Conservation (phyloP, 805 yeast genomes). For the Pichia gijzeniarum region DNA sequence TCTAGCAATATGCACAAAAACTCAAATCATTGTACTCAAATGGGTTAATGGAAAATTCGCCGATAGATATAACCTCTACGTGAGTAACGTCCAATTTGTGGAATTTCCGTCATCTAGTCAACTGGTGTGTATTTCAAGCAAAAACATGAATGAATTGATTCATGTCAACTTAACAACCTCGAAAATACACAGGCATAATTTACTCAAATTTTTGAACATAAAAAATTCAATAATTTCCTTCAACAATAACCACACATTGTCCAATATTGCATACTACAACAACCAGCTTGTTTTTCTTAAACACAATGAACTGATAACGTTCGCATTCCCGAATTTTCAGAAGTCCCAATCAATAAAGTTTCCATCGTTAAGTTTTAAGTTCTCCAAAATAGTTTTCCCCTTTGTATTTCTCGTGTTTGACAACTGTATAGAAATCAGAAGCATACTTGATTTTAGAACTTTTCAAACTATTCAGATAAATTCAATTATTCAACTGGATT, state of each 20-base stretch:
- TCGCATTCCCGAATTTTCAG: constrained; percentile 12
- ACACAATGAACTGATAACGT: constrained; percentile 20
- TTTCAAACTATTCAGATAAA: constrained; percentile 26
- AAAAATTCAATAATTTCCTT: constrained; percentile 3
- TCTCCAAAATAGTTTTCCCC: constrained; percentile 33
- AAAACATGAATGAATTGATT: constrained; percentile 11
- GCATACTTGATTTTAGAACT: constrained; percentile 30
- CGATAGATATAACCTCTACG: constrained; percentile 11
- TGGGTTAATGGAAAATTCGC: constrained; percentile 7
- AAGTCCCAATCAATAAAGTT: too few species aligned
- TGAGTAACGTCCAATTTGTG: constrained; percentile 6
- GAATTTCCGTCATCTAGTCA: constrained; percentile 5
- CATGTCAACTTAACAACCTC: constrained; percentile 5
- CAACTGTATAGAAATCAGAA: constrained; percentile 33
- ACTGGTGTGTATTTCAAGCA: constrained; percentile 5
- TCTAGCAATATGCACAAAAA: constrained; percentile 4
- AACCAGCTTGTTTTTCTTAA: constrained; percentile 24
- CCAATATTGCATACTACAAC: constrained; percentile 10
- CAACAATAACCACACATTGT: constrained; percentile 1
- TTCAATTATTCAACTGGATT: constrained; percentile 1
- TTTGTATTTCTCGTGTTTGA: constrained; percentile 30
- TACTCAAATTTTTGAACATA: not conserved
- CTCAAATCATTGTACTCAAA: constrained; percentile 11
- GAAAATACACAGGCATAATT: constrained; percentile 4
- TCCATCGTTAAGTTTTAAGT: constrained; percentile 15